Percentiles rank a stretch among this genome's conserved stretches.
These are phyloP conservation scores for Penstemon davidsonii DNA, from an alignment of 257 asterid genomes.

Conservation along the genomic window DNA sequence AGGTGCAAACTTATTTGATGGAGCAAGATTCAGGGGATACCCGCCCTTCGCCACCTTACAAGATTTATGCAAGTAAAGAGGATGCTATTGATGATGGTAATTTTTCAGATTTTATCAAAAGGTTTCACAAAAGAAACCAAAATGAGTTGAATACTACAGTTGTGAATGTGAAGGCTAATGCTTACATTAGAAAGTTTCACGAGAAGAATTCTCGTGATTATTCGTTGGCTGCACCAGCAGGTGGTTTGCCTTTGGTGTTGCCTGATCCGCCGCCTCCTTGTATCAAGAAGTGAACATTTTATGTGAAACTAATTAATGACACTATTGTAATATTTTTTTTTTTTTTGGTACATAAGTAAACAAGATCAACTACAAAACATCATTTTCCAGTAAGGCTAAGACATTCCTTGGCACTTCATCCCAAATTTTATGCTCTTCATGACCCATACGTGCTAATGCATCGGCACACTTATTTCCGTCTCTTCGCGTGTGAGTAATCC, in stretches of 20 bases:
- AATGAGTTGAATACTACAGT: conserved; percentile 19
- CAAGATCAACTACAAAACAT: no score
- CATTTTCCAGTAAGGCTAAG: no score
- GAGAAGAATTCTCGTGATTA: conserved; percentile 25
- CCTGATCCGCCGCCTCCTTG: conserved; percentile 25
- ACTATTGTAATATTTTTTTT: no score
- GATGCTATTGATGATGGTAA: conserved; percentile 22
- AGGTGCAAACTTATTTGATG: conserved; percentile 26
- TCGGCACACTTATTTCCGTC: no score
- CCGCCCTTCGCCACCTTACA: not conserved
- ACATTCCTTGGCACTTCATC: no score
- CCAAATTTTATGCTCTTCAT: no score
- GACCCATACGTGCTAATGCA: no score
- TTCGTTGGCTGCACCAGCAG: conserved; percentile 15
- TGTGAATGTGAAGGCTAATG: conserved; percentile 19
- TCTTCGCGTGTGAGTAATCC: no score
- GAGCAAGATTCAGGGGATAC: conserved; percentile 24
- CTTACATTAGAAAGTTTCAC: conserved; percentile 28
- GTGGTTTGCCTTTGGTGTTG: conserved; percentile 3
- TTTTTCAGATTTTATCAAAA: conserved; percentile 31
- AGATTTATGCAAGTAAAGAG: not conserved
- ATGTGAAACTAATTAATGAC: no score
- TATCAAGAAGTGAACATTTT: conserved; percentile 2
- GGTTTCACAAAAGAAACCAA: conserved; percentile 28
- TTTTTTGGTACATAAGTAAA: no score